A percentile compares a stretch with the other conserved stretches of the same genome.
Conservation (phyloP, 768 basidiomycete genomes). For the Auriscalpium orientale region DNA sequence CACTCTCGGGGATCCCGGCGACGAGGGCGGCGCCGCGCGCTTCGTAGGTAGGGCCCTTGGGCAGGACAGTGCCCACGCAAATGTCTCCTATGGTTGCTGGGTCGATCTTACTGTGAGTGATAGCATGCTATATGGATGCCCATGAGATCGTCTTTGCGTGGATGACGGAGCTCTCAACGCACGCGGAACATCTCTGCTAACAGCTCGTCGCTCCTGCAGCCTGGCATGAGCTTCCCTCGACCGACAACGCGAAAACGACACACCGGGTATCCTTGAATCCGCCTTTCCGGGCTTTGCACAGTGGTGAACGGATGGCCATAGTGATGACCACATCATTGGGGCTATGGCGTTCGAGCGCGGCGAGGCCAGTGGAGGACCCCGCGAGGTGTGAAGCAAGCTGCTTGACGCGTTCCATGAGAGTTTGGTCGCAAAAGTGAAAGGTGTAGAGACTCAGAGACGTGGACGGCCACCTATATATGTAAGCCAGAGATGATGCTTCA, state of each 20-base stretch:
- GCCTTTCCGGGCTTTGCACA: constrained; percentile 73
- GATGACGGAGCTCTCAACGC: constrained; percentile 7
- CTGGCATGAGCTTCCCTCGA: background rate
- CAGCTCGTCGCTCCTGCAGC: constrained; percentile 63
- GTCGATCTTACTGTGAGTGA: constrained; percentile 50
- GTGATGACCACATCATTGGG: constrained; percentile 80
- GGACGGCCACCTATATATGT: no score
- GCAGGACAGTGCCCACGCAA: constrained; percentile 71
- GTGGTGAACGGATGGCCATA: constrained; percentile 68
- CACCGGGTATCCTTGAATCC: constrained; percentile 64
- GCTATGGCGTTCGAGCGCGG: constrained; percentile 46
- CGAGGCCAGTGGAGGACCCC: constrained; percentile 35
- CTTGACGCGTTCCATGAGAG: constrained; percentile 53
- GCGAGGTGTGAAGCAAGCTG: constrained; percentile 57
- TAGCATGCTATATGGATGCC: constrained; percentile 39
- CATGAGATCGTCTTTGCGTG: constrained; percentile 8
- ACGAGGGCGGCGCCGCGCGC: constrained; percentile 70
- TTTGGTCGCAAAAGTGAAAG: background rate
- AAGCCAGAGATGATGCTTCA: no score
- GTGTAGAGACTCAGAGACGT: no score
- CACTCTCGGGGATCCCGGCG: constrained; percentile 73
- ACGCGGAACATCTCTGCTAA: constrained; percentile 79
- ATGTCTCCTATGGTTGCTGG: constrained; percentile 67
- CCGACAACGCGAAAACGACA: constrained; percentile 11
- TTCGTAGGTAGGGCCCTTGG: constrained; percentile 57